phyloP scores from a whole-genome alignment of 108 stramenopile species.

The Halocafeteria seosinensis region DNA sequence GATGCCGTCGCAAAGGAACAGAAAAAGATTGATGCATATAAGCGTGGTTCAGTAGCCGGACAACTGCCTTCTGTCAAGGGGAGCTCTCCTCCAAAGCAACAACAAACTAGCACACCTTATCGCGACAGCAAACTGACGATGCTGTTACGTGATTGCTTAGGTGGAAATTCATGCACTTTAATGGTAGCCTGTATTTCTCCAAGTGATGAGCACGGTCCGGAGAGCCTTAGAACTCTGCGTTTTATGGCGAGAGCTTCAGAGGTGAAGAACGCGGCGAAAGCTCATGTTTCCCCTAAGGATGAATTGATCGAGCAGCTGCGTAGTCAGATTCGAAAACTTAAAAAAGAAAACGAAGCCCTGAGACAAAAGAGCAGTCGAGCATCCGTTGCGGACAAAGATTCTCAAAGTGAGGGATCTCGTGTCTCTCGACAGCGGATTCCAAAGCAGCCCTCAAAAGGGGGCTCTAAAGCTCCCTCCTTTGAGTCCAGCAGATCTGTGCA shows the following conservation, averaged over 20 bases:
- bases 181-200: constrained; percentile 30
- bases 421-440: too few relatives aligned
- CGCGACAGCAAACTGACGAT: constrained; percentile 45
- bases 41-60: too few relatives aligned
- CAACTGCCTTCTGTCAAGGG: too few relatives aligned
- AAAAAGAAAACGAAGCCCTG: not conserved
- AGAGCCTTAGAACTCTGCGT: constrained; percentile 23
- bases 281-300: not conserved
- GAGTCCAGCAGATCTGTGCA: too few relatives aligned
- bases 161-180: constrained; percentile 20
- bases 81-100: too few relatives aligned
- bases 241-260: constrained; percentile 18
- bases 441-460: too few relatives aligned
- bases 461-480: too few relatives aligned
- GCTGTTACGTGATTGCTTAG: constrained; percentile 27
- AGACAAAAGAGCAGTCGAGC: too few relatives aligned
- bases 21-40: too few relatives aligned
- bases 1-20: too few relatives aligned
- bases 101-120: constrained; percentile 43
- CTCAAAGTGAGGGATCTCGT: too few relatives aligned
- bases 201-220: constrained; percentile 17
- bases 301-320: not conserved
- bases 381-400: too few relatives aligned
- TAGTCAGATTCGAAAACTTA: not conserved
- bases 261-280: not conserved